phyloP scores from a whole-genome alignment of 2,329 filamentous ascomycete genomes.

The Curvularia sp. region DNA sequence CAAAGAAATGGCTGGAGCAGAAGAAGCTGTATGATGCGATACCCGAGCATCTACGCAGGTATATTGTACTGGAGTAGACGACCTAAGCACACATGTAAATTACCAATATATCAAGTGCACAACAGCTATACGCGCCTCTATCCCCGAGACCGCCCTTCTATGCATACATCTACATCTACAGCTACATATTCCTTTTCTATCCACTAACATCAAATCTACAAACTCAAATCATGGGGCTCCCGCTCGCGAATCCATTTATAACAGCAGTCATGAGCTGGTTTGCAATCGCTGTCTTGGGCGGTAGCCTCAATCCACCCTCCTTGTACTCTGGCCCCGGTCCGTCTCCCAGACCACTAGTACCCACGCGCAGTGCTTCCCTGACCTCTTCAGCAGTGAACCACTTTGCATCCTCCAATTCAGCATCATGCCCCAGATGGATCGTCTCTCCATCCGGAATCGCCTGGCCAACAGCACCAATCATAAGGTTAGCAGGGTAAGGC shows the following conservation, averaged over 20 bases:
- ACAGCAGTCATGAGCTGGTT: constrained; percentile 86
- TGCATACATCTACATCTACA: constrained; percentile 9
- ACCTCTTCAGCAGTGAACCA: constrained; percentile 89
- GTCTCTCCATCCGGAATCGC: constrained; percentile 79
- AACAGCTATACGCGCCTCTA: constrained; percentile 12
- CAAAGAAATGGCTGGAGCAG: constrained; percentile 83
- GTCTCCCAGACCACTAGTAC: constrained; percentile 73
- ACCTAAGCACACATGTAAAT: constrained; percentile 4
- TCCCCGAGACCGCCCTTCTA: constrained; percentile 2
- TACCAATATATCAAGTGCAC: constrained; percentile 10
- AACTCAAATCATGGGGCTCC: constrained; percentile 53
- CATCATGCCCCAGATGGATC: constrained; percentile 85
- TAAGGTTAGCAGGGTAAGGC: constrained; percentile 62
- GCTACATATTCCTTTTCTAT: neutral
- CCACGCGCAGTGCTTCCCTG: constrained; percentile 71
- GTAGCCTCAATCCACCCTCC: constrained; percentile 79
- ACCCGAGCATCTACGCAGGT: constrained; percentile 85
- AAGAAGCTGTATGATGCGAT: constrained; percentile 85
- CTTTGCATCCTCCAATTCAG: constrained; percentile 85
- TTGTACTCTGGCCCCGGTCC: constrained; percentile 70
- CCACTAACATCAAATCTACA: neutral
- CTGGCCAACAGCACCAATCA: constrained; percentile 79
- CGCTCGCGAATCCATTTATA: constrained; percentile 73
- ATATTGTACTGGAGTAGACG: constrained; percentile 82
- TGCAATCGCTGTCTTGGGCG: constrained; percentile 88